Conservation (phyloP, 2,329 filamentous ascomycete genomes). For the Nothopassalora personata region DNA sequence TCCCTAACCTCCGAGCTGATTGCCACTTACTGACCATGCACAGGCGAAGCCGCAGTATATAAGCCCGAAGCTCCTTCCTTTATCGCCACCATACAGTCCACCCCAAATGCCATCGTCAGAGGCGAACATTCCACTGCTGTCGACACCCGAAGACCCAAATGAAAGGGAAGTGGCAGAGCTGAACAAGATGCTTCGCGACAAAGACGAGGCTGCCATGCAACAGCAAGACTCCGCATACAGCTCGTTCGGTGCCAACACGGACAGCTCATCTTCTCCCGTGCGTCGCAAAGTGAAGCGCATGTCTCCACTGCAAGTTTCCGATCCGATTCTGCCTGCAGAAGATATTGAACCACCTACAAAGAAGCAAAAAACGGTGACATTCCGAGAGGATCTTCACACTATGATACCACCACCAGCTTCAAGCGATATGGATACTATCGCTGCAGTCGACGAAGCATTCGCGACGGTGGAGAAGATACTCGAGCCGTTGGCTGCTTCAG, state of each 20-base stretch:
- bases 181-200: constrained; percentile 30
- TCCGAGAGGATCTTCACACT: constrained; percentile 34
- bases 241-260: constrained; percentile 1
- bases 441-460: constrained; percentile 27
- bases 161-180: constrained; percentile 21
- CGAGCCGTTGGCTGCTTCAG: constrained; percentile 34
- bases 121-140: constrained; percentile 30
- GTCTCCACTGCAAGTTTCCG: constrained; percentile 42
- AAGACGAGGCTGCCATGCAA: constrained; percentile 18
- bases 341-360: constrained; percentile 35
- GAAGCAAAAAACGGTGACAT: constrained; percentile 38
- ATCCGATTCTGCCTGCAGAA: constrained; percentile 40
- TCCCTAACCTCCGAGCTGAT: not conserved
- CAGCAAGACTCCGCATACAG: constrained; percentile 14
- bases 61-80: constrained; percentile 46
- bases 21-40: constrained; percentile 16
- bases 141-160: constrained; percentile 28
- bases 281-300: constrained; percentile 33
- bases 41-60: constrained; percentile 33
- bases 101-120: constrained; percentile 19
- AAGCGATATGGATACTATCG: constrained; percentile 12
- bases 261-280: constrained; percentile 21
- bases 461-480: constrained; percentile 33
- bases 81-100: constrained; percentile 37
- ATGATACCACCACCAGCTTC: constrained; percentile 32